These are phyloP conservation scores for Neurospora cerealis DNA, from an alignment of 495 filamentous ascomycete species.

Conservation along the genomic window DNA sequence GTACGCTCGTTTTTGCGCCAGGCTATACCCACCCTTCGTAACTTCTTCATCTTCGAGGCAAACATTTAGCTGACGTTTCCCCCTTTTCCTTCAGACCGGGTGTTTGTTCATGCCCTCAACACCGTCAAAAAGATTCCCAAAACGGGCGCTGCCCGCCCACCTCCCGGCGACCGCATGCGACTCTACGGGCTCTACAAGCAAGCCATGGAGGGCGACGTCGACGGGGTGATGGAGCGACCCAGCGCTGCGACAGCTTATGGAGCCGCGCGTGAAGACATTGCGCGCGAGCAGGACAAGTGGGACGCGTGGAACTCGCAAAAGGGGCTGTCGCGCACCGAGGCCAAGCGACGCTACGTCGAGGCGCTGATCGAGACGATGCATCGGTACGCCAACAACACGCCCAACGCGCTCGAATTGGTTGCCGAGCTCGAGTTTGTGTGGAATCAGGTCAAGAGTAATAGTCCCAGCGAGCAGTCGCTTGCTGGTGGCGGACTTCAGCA, in stretches of 20 bases:
- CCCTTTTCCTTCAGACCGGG: constrained; percentile 55
- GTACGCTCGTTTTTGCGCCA: constrained; percentile 18
- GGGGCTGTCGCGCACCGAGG: constrained; percentile 75
- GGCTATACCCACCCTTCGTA: neutral
- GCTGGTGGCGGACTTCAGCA: neutral
- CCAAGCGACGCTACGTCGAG: constrained; percentile 87
- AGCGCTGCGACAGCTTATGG: constrained; percentile 22
- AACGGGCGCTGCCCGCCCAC: constrained; percentile 80
- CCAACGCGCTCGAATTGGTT: constrained; percentile 79
- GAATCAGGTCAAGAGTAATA: constrained; percentile 90
- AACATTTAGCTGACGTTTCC: constrained; percentile 9
- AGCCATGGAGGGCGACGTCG: constrained; percentile 95
- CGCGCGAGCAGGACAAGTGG: constrained; percentile 55
- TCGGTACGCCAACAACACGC: constrained; percentile 71
- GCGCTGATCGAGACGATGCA: constrained; percentile 96
- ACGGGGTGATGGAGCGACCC: constrained; percentile 82
- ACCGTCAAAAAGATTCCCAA: constrained; percentile 96
- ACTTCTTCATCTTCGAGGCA: constrained; percentile 2
- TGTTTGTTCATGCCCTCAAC: constrained; percentile 97
- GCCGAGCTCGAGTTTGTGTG: constrained; percentile 96
- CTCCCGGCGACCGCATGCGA: constrained; percentile 70
- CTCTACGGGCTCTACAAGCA: constrained; percentile 99
- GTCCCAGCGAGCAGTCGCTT: constrained; percentile 42
- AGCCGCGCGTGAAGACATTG: constrained; percentile 29
- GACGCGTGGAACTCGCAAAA: constrained; percentile 88